Conservation (phyloP, 1,284 basidiomycete species). For the Pisolithus thermaeus region DNA sequence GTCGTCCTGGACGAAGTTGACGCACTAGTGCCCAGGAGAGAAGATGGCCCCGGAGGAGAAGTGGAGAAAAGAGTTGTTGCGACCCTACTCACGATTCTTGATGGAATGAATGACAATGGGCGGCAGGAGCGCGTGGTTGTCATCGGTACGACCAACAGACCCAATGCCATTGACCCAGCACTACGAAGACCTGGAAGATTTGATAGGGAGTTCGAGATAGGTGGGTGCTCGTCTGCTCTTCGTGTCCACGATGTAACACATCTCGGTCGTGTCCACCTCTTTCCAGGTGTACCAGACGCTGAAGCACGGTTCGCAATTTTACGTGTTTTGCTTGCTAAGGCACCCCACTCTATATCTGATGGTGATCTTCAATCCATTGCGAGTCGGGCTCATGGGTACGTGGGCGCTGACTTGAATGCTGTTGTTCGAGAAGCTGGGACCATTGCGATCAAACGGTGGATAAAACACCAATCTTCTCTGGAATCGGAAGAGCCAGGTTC, state of each 20-base stretch:
- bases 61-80: conserved; percentile 96
- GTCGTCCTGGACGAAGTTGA: conserved; percentile 97
- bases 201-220: conserved; percentile 97
- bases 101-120: conserved; percentile 76
- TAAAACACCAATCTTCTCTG: conserved; percentile 32
- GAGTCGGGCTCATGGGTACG: conserved; percentile 88
- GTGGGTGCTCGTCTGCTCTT: conserved; percentile 34
- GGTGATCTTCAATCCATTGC: conserved; percentile 67
- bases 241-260: background rate
- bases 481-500: conserved; percentile 8
- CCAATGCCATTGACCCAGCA: conserved; percentile 96
- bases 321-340: conserved; percentile 74
- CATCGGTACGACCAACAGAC: conserved; percentile 95
- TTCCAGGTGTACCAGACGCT: conserved; percentile 80
- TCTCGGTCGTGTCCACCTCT: too few species aligned
- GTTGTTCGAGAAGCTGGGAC: conserved; percentile 94
- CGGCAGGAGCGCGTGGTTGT: conserved; percentile 72
- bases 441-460: conserved; percentile 81
- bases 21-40: conserved; percentile 85
- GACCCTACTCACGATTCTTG: conserved; percentile 90
- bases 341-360: conserved; percentile 67
- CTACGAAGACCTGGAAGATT: conserved; percentile 91
- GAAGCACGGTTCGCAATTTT: conserved; percentile 82
- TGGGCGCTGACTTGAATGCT: conserved; percentile 92
- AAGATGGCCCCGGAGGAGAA: conserved; percentile 85